Evolutionary conservation across 1,284 basidiomycete genomes (phyloP), one percentile per base, ranked within the genome.

Genomic region (Microbotryum scabiosae): DNA sequence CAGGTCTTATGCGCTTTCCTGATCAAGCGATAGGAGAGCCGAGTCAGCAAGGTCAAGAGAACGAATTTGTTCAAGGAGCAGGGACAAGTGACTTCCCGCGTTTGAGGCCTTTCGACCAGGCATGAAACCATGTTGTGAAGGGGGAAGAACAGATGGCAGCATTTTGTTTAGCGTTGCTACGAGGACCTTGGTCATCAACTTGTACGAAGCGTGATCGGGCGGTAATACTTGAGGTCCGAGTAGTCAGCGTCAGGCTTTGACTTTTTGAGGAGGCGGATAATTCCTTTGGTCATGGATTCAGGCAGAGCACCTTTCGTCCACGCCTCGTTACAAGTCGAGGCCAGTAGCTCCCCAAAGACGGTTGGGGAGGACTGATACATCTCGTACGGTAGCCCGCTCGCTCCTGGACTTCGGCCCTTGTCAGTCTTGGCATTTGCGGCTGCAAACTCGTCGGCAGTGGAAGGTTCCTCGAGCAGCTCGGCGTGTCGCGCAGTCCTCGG

Each of bases 161-260:
- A 51, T 25, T 4, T 32, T 21, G 36, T 50, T 44, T 21, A 57
- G 4, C 3, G 48, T n/a, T 12, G 5, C 20, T 8, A 50, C 55
- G 20, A 57, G 48, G 32, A 57, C 7, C 21, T 41, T n/a, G n/a
- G 36, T 25, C 18, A 57, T 28, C 12, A 57, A 23, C 5, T 32
- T n/a, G 36, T 57, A 57, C 36, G 55, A 18, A 57, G 36, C 23
- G 55, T 28, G 30, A 57, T 57, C 4, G 55, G 48, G 28, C 55
- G 55, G 28, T 50, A 56, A 6, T 32, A 47, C 7, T 21, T 5
- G 55, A 57, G 32, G 21, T 32, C n/a, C 21, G 47, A 26, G 12
- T 32, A 41, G 48, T 51, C 48, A 12, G 48, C 32, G 36, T 26
- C 32, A 1, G 48, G 47, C 41, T 57, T 57, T 20, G 23, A 23